Evolutionary conservation across 1,284 basidiomycete species (phyloP).

Genomic region (Schizophyllum commune): DNA sequence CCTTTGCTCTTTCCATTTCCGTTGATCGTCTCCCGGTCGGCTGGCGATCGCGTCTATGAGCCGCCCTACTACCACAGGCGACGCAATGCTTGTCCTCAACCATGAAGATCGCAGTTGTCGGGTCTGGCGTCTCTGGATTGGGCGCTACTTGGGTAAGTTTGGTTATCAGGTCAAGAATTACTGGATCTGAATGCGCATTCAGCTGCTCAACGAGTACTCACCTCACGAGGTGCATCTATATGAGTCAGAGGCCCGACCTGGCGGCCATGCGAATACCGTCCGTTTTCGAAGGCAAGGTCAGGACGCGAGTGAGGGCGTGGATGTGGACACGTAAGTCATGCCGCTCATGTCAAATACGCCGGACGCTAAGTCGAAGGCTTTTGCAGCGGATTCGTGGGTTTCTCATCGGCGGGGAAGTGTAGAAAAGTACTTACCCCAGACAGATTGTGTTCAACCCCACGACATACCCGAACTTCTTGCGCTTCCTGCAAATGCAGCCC

Average conservation of each 20-base stretch:
- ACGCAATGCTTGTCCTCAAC: background rate
- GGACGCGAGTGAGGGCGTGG: conserved; percentile 29
- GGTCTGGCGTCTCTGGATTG: conserved; percentile 73
- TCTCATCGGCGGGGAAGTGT: background rate
- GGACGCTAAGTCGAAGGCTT: conserved; percentile 1
- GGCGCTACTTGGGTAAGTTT: conserved; percentile 65
- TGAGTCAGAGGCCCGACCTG: conserved; percentile 61
- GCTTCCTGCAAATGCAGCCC: conserved; percentile 49
- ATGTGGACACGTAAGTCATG: conserved; percentile 62
- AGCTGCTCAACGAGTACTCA: conserved; percentile 69
- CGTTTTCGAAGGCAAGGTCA: conserved; percentile 39
- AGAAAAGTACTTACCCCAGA: background rate
- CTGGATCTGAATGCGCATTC: conserved; percentile 48
- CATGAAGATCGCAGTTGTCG: conserved; percentile 74
- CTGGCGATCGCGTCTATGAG: background rate
- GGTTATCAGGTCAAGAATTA: background rate
- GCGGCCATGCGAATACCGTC: conserved; percentile 79
- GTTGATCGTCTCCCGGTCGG: background rate
- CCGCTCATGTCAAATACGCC: background rate
- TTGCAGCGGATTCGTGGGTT: conserved; percentile 44
- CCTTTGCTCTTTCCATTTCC: background rate
- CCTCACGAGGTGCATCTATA: conserved; percentile 77
- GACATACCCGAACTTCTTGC: conserved; percentile 79
- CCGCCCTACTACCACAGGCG: background rate
- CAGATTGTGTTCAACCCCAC: conserved; percentile 74